A percentile compares a stretch with the other conserved stretches of the same genome.
Conservation (phyloP, 371 early-diverging fungal species). For the Batrachochytrium dendrobatidis region DNA sequence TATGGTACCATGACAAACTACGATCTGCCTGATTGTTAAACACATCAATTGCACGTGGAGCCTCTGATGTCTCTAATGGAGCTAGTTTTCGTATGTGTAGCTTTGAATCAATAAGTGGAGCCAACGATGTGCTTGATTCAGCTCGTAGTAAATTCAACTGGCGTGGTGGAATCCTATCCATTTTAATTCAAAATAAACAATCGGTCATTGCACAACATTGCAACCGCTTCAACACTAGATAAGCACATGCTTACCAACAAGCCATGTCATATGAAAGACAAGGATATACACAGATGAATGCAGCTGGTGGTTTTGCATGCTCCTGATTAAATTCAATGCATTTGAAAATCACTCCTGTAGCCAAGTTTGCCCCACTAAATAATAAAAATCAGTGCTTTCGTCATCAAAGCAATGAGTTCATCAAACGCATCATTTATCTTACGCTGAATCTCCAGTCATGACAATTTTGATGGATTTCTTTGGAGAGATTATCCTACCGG, state of each 20-base stretch:
- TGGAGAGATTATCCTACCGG: constrained; percentile 7
- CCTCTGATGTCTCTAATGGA: constrained; percentile 29
- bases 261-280: constrained; percentile 81
- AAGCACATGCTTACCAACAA: constrained; percentile 54
- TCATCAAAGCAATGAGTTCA: background rate
- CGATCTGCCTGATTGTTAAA: constrained; percentile 32
- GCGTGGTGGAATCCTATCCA: constrained; percentile 54
- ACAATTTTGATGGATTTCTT: constrained; percentile 51
- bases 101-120: constrained; percentile 27
- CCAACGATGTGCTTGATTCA: constrained; percentile 35
- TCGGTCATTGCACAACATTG: background rate
- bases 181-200: background rate
- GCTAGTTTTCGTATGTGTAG: constrained; percentile 17
- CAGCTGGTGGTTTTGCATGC: constrained; percentile 51
- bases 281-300: constrained; percentile 83
- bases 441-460: constrained; percentile 92
- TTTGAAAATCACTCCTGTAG: constrained; percentile 60
- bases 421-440: constrained; percentile 27
- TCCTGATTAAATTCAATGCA: constrained; percentile 45
- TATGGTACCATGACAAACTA: constrained; percentile 30
- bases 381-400: background rate
- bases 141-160: constrained; percentile 60
- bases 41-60: constrained; percentile 36
- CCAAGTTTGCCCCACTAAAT: constrained; percentile 72
- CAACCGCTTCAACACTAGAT: constrained; percentile 1